These are phyloP conservation scores for Dendrocalamus latiflorus DNA, from an alignment of 202 grass and related monocot species.

Conservation along the genomic window DNA sequence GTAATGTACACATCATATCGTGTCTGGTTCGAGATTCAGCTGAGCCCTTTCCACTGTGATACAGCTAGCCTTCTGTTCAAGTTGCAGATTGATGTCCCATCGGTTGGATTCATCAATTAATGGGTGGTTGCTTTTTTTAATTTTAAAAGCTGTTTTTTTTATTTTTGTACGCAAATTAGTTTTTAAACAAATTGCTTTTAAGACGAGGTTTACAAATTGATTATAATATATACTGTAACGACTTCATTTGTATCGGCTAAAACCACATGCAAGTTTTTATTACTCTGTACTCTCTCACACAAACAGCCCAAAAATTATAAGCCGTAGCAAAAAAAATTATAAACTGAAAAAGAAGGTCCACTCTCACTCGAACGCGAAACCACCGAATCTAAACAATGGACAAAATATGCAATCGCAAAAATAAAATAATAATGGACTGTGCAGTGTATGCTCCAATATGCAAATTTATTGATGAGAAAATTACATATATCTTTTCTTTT, in stretches of 20 bases:
- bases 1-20: not conserved
- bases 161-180: too few species aligned
- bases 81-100: not conserved
- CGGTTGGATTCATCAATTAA: not conserved
- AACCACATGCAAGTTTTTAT: too few species aligned
- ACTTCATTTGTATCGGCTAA: too few species aligned
- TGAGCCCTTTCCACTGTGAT: not conserved
- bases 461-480: not conserved
- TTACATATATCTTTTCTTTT: not conserved
- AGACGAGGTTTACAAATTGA: too few species aligned
- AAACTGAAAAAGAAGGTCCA: too few species aligned
- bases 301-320: too few species aligned
- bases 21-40: not conserved
- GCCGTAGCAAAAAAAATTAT: too few species aligned
- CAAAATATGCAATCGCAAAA: not conserved
- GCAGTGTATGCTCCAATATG: not conserved
- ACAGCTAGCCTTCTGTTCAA: not conserved
- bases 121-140: not conserved
- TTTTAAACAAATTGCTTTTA: too few species aligned
- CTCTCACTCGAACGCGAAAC: not conserved
- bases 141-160: too few species aligned
- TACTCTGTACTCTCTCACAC: too few species aligned
- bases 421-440: not conserved
- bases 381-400: not conserved
- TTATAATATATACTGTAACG: too few species aligned